Conservation (phyloP, 768 basidiomycete species). For the Filobasidium floriforme region DNA sequence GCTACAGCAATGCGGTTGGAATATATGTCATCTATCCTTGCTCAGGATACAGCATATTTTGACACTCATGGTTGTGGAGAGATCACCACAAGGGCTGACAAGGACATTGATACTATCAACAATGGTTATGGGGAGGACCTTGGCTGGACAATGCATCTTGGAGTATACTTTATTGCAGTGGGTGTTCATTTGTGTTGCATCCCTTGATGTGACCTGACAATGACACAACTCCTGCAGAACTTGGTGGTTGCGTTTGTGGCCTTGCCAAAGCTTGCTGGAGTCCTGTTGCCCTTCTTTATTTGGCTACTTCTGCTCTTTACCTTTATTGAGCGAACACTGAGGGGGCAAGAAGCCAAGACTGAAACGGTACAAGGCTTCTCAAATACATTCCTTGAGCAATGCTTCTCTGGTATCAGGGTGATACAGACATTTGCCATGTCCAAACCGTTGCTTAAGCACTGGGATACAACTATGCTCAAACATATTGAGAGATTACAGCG, state of each 20-base stretch:
- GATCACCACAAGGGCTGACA: constrained; percentile 27
- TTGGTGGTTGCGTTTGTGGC: not conserved
- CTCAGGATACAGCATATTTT: not conserved
- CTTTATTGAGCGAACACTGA: not conserved
- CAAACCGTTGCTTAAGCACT: not conserved
- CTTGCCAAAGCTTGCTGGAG: constrained; percentile 28
- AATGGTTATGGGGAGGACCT: constrained; percentile 31
- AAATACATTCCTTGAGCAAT: constrained; percentile 29
- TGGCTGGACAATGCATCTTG: constrained; percentile 33
- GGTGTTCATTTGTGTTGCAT: no score
- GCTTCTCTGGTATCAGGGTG: constrained; percentile 34
- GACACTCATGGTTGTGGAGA: constrained; percentile 21
- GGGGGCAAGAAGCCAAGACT: not conserved
- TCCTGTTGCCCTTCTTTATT: constrained; percentile 30
- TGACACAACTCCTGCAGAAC: no score
- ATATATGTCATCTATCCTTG: not conserved
- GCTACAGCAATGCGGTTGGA: not conserved
- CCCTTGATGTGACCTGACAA: no score
- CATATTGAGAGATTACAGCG: not conserved
- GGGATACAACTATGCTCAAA: no score
- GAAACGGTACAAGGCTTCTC: not conserved
- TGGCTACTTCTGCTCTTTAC: constrained; percentile 25
- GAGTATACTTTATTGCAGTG: constrained; percentile 24
- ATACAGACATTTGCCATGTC: not conserved
- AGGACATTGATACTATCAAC: constrained; percentile 30